Evolutionary conservation across 2,329 filamentous ascomycete species (phyloP).

Genomic region (Ophiostoma fasciatum): DNA sequence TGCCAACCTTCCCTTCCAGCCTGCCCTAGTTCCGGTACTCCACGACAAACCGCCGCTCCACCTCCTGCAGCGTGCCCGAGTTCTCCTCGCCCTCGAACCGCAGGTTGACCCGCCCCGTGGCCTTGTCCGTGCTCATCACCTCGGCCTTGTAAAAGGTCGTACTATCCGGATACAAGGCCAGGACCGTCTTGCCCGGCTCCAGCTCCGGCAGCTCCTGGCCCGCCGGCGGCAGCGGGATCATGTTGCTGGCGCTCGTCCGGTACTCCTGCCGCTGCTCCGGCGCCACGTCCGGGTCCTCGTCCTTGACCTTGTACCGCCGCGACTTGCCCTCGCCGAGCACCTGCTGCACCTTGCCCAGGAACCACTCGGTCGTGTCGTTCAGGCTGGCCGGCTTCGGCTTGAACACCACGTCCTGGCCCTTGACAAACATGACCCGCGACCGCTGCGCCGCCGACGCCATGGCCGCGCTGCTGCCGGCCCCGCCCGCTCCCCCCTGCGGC

Average conservation of each 20-base stretch:
- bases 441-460: constrained; percentile 23
- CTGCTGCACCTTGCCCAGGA: constrained; percentile 62
- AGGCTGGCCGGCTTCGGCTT: constrained; percentile 38
- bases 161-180: constrained; percentile 69
- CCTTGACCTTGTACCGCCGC: constrained; percentile 64
- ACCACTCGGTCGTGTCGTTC: constrained; percentile 45
- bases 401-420: constrained; percentile 52
- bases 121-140: constrained; percentile 52
- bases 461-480: constrained; percentile 13
- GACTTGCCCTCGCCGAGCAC: constrained; percentile 65
- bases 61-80: constrained; percentile 56
- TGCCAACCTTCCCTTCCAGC: no score
- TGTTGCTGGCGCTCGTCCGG: constrained; percentile 55
- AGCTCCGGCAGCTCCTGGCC: constrained; percentile 41
- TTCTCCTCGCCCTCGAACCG: constrained; percentile 72
- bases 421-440: constrained; percentile 41
- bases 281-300: constrained; percentile 57
- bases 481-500: constrained; percentile 24
- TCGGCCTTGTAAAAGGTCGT: constrained; percentile 78
- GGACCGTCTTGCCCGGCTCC: constrained; percentile 54
- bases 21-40: constrained; percentile 47
- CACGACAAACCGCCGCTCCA: constrained; percentile 61
- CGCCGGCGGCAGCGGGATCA: constrained; percentile 59
- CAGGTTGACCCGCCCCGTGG: constrained; percentile 40
- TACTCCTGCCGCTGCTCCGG: constrained; percentile 51